Percentiles rank a stretch among this genome's conserved stretches.
Conservation (phyloP, 108 stramenopile species). For the Cyclotella atomus region DNA sequence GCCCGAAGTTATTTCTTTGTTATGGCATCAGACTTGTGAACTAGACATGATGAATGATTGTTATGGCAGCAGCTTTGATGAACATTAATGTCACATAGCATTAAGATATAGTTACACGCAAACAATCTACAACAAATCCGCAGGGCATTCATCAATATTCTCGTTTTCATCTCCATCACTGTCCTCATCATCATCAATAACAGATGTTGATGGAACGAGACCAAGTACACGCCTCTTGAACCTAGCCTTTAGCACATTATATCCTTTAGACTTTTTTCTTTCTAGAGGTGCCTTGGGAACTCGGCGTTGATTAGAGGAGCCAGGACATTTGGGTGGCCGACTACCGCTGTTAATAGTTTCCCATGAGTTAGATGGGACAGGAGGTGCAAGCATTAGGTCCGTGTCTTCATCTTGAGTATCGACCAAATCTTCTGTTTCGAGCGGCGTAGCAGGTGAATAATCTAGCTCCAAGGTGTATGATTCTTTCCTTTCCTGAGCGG, state of each 20-base stretch:
- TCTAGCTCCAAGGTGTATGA: too few relatives aligned
- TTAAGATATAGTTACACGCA: background rate
- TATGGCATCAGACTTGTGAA: too few relatives aligned
- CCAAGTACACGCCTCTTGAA: constrained; percentile 42
- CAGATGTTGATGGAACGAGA: constrained; percentile 36
- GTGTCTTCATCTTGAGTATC: too few relatives aligned
- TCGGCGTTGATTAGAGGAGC: constrained; percentile 10
- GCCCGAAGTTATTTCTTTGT: too few relatives aligned
- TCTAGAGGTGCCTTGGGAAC: constrained; percentile 8
- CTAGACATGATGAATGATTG: too few relatives aligned
- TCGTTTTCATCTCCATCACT: constrained; percentile 17
- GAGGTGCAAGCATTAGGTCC: too few relatives aligned
- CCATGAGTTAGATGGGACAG: constrained; percentile 34
- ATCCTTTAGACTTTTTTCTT: constrained; percentile 20
- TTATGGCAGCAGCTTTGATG: too few relatives aligned
- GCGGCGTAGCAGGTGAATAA: constrained; percentile 9
- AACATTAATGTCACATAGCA: too few relatives aligned
- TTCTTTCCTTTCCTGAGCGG: constrained; percentile 3
- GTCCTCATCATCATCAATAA: constrained; percentile 42
- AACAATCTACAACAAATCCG: constrained; percentile 26
- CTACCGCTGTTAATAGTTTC: constrained; percentile 21
- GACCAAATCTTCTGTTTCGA: too few relatives aligned
- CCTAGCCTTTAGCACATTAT: constrained; percentile 16
- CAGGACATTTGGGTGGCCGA: constrained; percentile 46
- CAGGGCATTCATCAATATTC: constrained; percentile 36